Evolutionary conservation across 768 basidiomycete species (phyloP).

Genomic region (Leccinum olivaceopallidum): DNA sequence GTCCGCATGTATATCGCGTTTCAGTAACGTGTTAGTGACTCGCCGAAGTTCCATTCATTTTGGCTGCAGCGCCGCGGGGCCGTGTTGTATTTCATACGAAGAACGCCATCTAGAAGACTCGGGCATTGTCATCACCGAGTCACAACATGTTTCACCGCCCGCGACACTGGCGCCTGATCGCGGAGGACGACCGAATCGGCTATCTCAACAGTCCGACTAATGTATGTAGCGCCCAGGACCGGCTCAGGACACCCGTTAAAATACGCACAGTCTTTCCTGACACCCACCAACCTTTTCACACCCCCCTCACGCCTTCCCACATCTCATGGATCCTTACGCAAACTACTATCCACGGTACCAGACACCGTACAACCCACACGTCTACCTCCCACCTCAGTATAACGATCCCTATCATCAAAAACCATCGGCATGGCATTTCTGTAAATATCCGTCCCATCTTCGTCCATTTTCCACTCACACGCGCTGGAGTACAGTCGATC

Average conservation of each 20-base stretch:
- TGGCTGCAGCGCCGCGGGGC: background rate
- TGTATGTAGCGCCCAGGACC: slow-evolving; percentile 11
- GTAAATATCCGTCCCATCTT: slow-evolving; percentile 12
- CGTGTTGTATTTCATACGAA: background rate
- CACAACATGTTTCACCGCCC: background rate
- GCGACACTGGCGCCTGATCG: background rate
- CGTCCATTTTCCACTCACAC: background rate
- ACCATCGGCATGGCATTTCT: slow-evolving; percentile 15
- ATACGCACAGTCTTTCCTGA: slow-evolving; percentile 6
- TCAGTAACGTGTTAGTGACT: background rate
- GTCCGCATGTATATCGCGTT: background rate
- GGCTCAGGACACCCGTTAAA: slow-evolving; percentile 12
- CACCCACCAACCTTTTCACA: background rate
- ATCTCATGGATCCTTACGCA: slow-evolving; percentile 26
- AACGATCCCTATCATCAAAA: slow-evolving; percentile 14
- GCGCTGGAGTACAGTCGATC: slow-evolving; percentile 16
- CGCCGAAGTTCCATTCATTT: slow-evolving; percentile 3
- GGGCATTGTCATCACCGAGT: background rate
- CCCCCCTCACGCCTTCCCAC: background rate
- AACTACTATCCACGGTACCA: slow-evolving; percentile 26
- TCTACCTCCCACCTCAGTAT: slow-evolving; percentile 29
- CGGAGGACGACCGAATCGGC: slow-evolving; percentile 11
- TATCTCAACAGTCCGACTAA: background rate
- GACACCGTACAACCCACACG: slow-evolving; percentile 30
- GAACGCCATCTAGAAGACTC: background rate